Evolutionary conservation across 2,329 filamentous ascomycete species (phyloP), one percentile per base, ranked within the genome.

Genomic region (Ophiostoma tasmaniense): DNA sequence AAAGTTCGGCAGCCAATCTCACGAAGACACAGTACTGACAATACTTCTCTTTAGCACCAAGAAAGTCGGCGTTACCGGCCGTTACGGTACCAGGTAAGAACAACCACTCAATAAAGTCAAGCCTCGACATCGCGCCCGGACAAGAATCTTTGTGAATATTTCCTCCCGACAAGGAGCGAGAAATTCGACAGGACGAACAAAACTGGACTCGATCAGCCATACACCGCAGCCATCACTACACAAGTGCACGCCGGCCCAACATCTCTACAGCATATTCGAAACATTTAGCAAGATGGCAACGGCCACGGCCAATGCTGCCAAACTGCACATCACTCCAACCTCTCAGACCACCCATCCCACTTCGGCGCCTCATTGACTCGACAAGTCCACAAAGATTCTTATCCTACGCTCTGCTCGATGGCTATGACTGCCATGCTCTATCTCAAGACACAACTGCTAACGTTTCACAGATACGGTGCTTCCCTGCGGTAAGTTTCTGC

Each of bases 41-140:
- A 66, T 70, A 35, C 66, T 71, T 59, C 55, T 59, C 59, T 67
- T 42, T 62, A 73, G 92, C 86, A 96, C 92, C 76, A 96, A 92
- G 90, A 96, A 97, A 91, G 93, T 96, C 89, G 92, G 92, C 83
- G 93, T 97, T 83, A 97, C 94, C 86, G 92, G 93, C 85, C 72
- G 72, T 50, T 73, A 96, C 75, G 76, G 76, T 76, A 75, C 69
- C 70, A 72, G 72, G 73, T 74, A 67, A 74, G 72, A 71, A n/a
- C 50, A 5, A 30, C 25, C n/a, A 22, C n/a, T 14, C 64, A 25
- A 25, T 35, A 42, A 8, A 39, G 64, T 10, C 35, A 28, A 45
- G 64, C 64, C 64, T 28, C 37, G 7, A 30, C 37, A 42, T 30
- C 22, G 14, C 62, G 62, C 59, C 30, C 33, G 61, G 20, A 37